Percentiles rank a stretch among this genome's conserved stretches.
phyloP scores from a whole-genome alignment of 2,329 filamentous ascomycete species.

The Pyricularia grisea region DNA sequence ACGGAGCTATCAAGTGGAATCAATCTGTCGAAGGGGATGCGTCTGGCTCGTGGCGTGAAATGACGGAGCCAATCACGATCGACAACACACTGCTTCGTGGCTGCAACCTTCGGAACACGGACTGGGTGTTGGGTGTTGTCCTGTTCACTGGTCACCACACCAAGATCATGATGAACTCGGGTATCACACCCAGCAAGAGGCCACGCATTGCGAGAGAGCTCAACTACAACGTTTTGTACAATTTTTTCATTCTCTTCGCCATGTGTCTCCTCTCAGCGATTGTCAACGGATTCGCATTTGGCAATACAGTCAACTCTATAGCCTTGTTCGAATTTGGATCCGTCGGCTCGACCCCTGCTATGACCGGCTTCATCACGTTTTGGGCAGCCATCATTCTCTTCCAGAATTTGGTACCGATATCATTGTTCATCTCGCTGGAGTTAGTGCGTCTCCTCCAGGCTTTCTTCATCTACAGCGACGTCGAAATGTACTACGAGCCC shows the following conservation, averaged over 20 bases:
- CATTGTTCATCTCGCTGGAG: constrained; percentile 93
- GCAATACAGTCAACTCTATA: constrained; percentile 62
- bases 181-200: constrained; percentile 89
- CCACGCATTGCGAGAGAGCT: constrained; percentile 84
- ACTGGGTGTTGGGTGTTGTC: constrained; percentile 89
- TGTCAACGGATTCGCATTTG: constrained; percentile 77
- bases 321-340: constrained; percentile 79
- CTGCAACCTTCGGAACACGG: constrained; percentile 88
- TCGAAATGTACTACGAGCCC: constrained; percentile 93
- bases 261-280: constrained; percentile 86
- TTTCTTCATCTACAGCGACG: constrained; percentile 94
- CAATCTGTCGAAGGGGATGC: constrained; percentile 57
- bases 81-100: constrained; percentile 93
- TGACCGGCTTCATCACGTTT: constrained; percentile 93
- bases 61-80: constrained; percentile 88
- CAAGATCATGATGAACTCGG: constrained; percentile 99
- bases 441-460: constrained; percentile 90
- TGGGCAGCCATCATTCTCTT: constrained; percentile 93
- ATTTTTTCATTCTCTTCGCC: constrained; percentile 78
- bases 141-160: constrained; percentile 93
- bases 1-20: constrained; percentile 77
- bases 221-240: constrained; percentile 96
- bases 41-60: constrained; percentile 56
- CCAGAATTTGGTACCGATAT: constrained; percentile 98
- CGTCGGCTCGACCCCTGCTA: constrained; percentile 61